Evolutionary conservation across 2,329 filamentous ascomycete species (phyloP).

Genomic region (Diaporthe nobilis): DNA sequence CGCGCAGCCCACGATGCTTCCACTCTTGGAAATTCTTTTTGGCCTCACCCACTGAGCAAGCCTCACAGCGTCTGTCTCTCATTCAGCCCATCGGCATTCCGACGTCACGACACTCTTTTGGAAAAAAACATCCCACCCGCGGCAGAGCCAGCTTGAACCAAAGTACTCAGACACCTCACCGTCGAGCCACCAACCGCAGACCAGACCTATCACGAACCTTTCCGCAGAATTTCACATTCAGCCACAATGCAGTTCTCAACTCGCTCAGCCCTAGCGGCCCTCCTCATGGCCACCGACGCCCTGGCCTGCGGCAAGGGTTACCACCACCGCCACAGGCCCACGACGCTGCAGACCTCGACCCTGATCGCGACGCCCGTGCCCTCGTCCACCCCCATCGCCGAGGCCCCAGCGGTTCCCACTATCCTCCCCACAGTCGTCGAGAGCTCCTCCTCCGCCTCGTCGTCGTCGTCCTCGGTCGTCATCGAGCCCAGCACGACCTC

Average conservation of each 20-base stretch:
- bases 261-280: slow-evolving; percentile 39
- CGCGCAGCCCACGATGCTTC: slow-evolving; percentile 12
- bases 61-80: slow-evolving; percentile 37
- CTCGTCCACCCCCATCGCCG: not conserved
- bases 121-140: not conserved
- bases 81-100: slow-evolving; percentile 32
- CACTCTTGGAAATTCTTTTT: not conserved
- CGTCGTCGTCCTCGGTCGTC: not conserved
- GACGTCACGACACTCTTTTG: slow-evolving; percentile 39
- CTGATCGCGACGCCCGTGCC: slow-evolving; percentile 9
- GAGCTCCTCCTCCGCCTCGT: slow-evolving; percentile 5
- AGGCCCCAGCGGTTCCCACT: slow-evolving; percentile 15
- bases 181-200: not conserved
- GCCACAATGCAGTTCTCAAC: slow-evolving; percentile 39
- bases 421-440: slow-evolving; percentile 16
- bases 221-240: slow-evolving; percentile 1
- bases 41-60: slow-evolving; percentile 34
- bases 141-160: slow-evolving; percentile 38
- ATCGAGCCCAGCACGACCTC: slow-evolving; percentile 24
- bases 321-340: not conserved
- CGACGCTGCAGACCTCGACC: slow-evolving; percentile 4
- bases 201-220: slow-evolving; percentile 1
- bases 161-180: slow-evolving; percentile 1
- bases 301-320: slow-evolving; percentile 21
- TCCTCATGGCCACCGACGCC: slow-evolving; percentile 32